These are phyloP conservation scores for Lophiotrema nucula DNA, from an alignment of 495 filamentous ascomycete genomes.

Conservation along the genomic window DNA sequence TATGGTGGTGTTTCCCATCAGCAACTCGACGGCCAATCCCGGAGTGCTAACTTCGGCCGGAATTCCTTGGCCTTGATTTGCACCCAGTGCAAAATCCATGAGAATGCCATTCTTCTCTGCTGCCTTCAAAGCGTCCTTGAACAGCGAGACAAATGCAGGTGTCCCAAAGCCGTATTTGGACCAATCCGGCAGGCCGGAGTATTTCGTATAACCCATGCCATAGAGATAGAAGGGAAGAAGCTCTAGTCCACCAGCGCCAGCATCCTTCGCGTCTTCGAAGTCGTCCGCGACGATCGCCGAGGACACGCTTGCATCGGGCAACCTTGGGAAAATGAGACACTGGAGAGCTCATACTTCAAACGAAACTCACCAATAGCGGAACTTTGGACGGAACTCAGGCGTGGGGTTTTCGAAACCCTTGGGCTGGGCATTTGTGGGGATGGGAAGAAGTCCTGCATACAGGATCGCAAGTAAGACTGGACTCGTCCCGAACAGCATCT, in stretches of 20 bases:
- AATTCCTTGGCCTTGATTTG: conserved; percentile 52
- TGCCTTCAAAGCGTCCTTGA: conserved; percentile 42
- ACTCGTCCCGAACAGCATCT: no score
- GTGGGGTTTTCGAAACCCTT: conserved; percentile 3
- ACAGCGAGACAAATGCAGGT: conserved; percentile 42
- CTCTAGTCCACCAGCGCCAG: conserved; percentile 48
- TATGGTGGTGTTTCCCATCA: conserved; percentile 14
- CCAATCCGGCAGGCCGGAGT: conserved; percentile 42
- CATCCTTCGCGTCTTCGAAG: conserved; percentile 38
- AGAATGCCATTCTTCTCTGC: conserved; percentile 43
- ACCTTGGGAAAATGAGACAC: conserved; percentile 36
- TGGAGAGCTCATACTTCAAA: not conserved
- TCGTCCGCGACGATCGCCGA: conserved; percentile 36
- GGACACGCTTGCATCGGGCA: conserved; percentile 48
- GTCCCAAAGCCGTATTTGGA: conserved; percentile 50
- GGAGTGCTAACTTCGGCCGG: conserved; percentile 37
- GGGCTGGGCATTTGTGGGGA: no score
- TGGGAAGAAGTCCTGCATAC: no score
- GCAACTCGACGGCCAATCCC: conserved; percentile 9
- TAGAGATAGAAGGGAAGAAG: conserved; percentile 48
- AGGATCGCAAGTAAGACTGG: no score
- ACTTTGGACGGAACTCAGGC: conserved; percentile 6
- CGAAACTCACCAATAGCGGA: conserved; percentile 12
- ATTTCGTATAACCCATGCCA: conserved; percentile 23
- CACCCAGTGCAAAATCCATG: conserved; percentile 52